Conservation (phyloP, 768 basidiomycete species). For the Coprinopsis cinerea region DNA sequence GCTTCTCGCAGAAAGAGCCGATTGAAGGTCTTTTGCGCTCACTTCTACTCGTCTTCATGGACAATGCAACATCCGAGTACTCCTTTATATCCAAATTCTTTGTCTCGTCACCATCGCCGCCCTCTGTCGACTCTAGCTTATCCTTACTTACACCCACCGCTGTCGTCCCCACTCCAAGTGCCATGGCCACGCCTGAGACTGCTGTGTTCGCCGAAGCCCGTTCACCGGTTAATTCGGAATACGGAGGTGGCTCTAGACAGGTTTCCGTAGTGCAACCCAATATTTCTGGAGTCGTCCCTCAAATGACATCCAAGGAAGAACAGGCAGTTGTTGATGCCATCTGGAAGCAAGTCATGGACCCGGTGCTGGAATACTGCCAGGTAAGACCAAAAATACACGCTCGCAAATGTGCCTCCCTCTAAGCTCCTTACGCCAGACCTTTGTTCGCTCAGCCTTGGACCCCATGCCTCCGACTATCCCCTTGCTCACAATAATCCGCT, state of each 20-base stretch:
- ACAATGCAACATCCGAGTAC: slow-evolving; percentile 92
- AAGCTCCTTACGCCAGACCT: slow-evolving; percentile 40
- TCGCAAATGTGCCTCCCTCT: neutral
- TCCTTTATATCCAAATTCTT: slow-evolving; percentile 86
- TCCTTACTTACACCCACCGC: slow-evolving; percentile 30
- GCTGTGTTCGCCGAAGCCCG: slow-evolving; percentile 33
- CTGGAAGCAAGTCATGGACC: slow-evolving; percentile 94
- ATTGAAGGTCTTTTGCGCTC: slow-evolving; percentile 84
- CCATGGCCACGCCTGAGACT: slow-evolving; percentile 39
- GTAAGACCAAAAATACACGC: slow-evolving; percentile 36
- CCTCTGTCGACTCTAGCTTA: slow-evolving; percentile 28
- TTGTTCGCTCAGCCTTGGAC: slow-evolving; percentile 62
- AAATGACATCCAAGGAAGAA: slow-evolving; percentile 49
- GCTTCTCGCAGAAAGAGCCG: slow-evolving; percentile 59
- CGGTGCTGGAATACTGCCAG: slow-evolving; percentile 81
- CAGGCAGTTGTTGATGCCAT: slow-evolving; percentile 53
- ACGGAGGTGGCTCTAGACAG: slow-evolving; percentile 28
- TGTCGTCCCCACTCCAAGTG: slow-evolving; percentile 28
- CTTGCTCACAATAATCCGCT: slow-evolving; percentile 84
- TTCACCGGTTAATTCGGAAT: slow-evolving; percentile 48
- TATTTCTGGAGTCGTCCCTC: slow-evolving; percentile 29
- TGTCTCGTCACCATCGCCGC: slow-evolving; percentile 30
- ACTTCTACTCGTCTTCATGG: slow-evolving; percentile 83
- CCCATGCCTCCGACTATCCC: slow-evolving; percentile 70
- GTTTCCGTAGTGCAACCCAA: slow-evolving; percentile 27